Conservation (phyloP, 345 rosid species). For the Sonneratia caseolaris region DNA sequence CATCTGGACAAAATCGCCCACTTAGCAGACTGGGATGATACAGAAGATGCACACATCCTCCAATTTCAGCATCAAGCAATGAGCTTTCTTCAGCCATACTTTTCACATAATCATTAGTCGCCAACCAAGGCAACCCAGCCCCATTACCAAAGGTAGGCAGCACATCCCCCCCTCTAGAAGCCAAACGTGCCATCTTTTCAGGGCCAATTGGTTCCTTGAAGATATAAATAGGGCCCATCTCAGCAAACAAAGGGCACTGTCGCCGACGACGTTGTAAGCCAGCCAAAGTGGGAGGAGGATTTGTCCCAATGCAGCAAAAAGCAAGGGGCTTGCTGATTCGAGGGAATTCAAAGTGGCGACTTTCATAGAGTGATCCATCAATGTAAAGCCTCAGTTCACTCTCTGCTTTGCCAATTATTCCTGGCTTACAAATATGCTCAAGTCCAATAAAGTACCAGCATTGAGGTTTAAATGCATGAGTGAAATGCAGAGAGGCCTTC, state of each 20-base stretch:
- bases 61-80: conserved; percentile 84
- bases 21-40: conserved; percentile 81
- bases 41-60: conserved; percentile 73
- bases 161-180: conserved; percentile 90
- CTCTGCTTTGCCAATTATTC: conserved; percentile 86
- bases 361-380: conserved; percentile 91
- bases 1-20: conserved; percentile 98
- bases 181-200: conserved; percentile 84
- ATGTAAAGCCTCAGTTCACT: conserved; percentile 84
- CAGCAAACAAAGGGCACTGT: conserved; percentile 97
- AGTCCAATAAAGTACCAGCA: conserved; percentile 97
- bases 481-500: conserved; percentile 95
- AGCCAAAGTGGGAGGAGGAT: conserved; percentile 98
- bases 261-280: conserved; percentile 99
- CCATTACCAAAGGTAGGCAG: conserved; percentile 87
- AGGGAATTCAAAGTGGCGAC: conserved; percentile 89
- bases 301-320: conserved; percentile 97
- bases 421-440: conserved; percentile 82
- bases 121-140: conserved; percentile 96
- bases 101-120: conserved; percentile 55
- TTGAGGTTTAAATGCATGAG: conserved; percentile 97
- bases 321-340: conserved; percentile 90
- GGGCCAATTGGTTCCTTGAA: conserved; percentile 95
- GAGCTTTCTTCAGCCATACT: conserved; percentile 66
- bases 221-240: conserved; percentile 95